A percentile compares a stretch with the other conserved stretches of the same genome.
Conservation (phyloP, 805 yeast genomes). For the Zygotorulaspora florentina region DNA sequence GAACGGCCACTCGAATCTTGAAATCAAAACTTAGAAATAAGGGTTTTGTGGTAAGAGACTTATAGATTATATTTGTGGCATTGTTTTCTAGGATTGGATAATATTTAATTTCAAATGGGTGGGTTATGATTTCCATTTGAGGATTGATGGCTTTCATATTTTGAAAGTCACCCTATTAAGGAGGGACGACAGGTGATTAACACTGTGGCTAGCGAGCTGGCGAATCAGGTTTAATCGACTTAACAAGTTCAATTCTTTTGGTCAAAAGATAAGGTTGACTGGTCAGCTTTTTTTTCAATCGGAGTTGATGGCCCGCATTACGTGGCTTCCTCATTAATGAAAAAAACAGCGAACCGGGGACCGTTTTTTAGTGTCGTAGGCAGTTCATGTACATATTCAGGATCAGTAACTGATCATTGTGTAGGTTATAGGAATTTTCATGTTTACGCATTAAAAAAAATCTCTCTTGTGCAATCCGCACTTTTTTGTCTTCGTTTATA, state of each 20-base stretch:
- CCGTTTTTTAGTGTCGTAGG: neutral
- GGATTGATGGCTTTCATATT: conserved; percentile 23
- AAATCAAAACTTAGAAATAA: conserved; percentile 35
- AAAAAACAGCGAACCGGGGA: neutral
- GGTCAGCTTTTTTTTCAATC: neutral
- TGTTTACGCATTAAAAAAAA: neutral
- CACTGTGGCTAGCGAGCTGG: neutral
- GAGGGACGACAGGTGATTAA: conserved; percentile 34
- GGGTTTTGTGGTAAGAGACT: conserved; percentile 17
- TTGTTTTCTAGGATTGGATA: neutral
- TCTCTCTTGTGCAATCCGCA: neutral
- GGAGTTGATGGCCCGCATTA: neutral
- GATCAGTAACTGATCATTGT: neutral
- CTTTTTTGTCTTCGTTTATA: neutral
- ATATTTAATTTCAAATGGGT: conserved; percentile 16
- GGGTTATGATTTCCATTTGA: conserved; percentile 26
- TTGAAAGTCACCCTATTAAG: conserved; percentile 28
- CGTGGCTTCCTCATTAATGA: neutral
- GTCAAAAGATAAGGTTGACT: conserved; percentile 7
- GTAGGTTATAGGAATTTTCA: neutral
- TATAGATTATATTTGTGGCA: neutral
- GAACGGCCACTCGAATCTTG: conserved; percentile 31
- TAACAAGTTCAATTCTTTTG: conserved; percentile 35
- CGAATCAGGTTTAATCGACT: conserved; percentile 20
- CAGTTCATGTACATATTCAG: neutral